Evolutionary conservation across 2,329 filamentous ascomycete species (phyloP).

Genomic region (Ascochyta fabae): DNA sequence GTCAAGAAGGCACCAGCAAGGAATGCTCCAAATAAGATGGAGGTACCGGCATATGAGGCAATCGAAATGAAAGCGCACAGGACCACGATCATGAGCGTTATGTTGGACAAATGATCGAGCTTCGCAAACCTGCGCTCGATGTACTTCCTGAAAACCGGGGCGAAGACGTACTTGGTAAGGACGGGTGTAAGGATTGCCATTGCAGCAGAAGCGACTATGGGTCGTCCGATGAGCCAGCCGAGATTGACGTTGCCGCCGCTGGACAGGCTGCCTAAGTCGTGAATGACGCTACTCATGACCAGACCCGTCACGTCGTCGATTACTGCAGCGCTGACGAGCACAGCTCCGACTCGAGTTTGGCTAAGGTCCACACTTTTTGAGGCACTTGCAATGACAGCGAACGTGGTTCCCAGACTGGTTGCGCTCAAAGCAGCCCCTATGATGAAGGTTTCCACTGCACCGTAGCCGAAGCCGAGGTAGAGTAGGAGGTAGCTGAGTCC

Average conservation of each 20-base stretch:
- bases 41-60: constrained; percentile 39
- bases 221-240: constrained; percentile 36
- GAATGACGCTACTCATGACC: constrained; percentile 49
- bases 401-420: constrained; percentile 41
- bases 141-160: constrained; percentile 31
- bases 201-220: constrained; percentile 35
- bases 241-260: constrained; percentile 18
- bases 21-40: constrained; percentile 40
- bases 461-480: constrained; percentile 53
- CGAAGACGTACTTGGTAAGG: constrained; percentile 47
- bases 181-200: constrained; percentile 31
- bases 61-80: constrained; percentile 38
- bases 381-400: constrained; percentile 43
- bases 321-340: constrained; percentile 56
- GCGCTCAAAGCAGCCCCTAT: constrained; percentile 38
- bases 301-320: constrained; percentile 57
- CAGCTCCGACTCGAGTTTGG: constrained; percentile 53
- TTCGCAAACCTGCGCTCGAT: constrained; percentile 27
- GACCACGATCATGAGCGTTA: constrained; percentile 37
- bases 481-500: constrained; percentile 48
- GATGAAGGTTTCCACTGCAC: constrained; percentile 37
- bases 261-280: constrained; percentile 28
- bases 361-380: constrained; percentile 49
- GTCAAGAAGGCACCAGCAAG: constrained; percentile 40
- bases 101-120: constrained; percentile 33